These are phyloP conservation scores for Copromyces sp. DNA, from an alignment of 495 filamentous ascomycete genomes.

Conservation along the genomic window DNA sequence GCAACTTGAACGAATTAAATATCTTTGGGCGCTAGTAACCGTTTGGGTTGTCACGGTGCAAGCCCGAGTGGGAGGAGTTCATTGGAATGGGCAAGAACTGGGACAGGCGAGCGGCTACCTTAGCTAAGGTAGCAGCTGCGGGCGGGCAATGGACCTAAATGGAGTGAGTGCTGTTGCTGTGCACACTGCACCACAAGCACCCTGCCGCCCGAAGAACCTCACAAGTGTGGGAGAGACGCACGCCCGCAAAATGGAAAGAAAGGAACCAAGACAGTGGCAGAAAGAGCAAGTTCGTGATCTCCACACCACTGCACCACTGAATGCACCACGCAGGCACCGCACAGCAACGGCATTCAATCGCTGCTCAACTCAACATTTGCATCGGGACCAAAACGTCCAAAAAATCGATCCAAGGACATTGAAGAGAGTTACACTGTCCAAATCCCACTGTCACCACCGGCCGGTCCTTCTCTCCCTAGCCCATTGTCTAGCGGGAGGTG, in stretches of 20 bases:
- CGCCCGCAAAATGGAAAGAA: not conserved
- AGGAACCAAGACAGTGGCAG: not conserved
- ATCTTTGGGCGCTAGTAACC: not conserved
- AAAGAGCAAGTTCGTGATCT: not conserved
- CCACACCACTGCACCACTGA: not conserved
- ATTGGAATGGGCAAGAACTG: not conserved
- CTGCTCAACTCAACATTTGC: not conserved
- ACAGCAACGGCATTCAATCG: not conserved
- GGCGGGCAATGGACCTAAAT: not conserved
- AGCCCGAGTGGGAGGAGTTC: too few species aligned
- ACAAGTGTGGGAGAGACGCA: not conserved
- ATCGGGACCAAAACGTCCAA: not conserved
- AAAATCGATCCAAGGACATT: not conserved
- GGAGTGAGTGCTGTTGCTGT: not conserved
- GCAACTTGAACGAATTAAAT: not conserved
- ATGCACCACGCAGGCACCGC: not conserved
- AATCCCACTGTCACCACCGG: not conserved
- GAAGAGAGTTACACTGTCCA: not conserved
- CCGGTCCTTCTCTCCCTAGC: not conserved
- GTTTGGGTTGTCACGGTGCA: too few species aligned
- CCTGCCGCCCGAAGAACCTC: not conserved
- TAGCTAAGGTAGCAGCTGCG: not conserved
- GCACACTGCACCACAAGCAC: not conserved
- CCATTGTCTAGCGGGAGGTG: not conserved
- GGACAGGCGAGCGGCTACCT: constrained; percentile 15